Conservation (phyloP, 345 rosid species). For the Salix caprea region DNA sequence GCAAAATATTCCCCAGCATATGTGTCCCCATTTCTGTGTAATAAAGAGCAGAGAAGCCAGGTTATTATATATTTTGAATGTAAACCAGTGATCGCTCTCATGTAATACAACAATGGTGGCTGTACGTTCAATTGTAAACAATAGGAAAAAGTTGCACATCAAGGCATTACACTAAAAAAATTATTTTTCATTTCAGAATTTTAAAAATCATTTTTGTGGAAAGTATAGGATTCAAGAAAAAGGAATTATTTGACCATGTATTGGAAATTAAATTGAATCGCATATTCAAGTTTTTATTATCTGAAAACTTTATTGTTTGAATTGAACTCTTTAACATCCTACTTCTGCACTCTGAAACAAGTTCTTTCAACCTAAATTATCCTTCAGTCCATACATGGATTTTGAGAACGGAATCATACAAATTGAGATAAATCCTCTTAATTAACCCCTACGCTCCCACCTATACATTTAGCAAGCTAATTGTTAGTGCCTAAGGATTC, state of each 20-base stretch:
- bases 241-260: background rate
- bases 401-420: background rate
- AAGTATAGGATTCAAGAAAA: background rate
- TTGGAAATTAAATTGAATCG: background rate
- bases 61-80: background rate
- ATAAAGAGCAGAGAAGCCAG: background rate
- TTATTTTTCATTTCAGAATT: background rate
- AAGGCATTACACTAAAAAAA: background rate
- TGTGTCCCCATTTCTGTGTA: slow-evolving; percentile 65
- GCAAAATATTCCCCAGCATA: slow-evolving; percentile 84
- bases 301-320: background rate
- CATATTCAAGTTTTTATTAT: background rate
- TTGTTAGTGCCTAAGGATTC: background rate
- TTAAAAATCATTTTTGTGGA: background rate
- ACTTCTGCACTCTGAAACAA: background rate
- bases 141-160: background rate
- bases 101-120: background rate
- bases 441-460: background rate
- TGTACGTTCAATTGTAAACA: background rate
- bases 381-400: background rate
- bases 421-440: background rate
- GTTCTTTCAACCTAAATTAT: background rate
- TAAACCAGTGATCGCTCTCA: background rate
- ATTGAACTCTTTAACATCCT: background rate
- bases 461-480: background rate